Percentiles rank a stretch among this genome's conserved stretches.
Evolutionary conservation across 192 early-diverging fungal genomes (phyloP).

Genomic region (Linnemannia elongata): DNA sequence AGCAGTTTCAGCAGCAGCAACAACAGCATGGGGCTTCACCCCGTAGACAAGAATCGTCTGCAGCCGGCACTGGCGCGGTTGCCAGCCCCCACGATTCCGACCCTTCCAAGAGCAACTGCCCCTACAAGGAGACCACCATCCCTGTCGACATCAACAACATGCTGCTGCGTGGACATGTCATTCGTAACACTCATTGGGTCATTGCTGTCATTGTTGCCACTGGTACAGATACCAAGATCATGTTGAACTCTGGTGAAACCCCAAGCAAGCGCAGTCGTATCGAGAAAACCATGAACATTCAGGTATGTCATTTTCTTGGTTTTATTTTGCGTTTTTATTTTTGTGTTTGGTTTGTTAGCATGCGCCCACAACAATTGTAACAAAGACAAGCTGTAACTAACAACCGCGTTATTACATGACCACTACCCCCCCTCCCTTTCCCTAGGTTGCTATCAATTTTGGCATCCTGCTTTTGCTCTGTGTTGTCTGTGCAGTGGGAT

Average conservation of each 20-base stretch:
- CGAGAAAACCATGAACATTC: conserved; percentile 88
- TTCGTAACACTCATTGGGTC: conserved; percentile 93
- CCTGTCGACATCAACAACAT: conserved; percentile 88
- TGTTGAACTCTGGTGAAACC: conserved; percentile 90
- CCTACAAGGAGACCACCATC: conserved; percentile 52
- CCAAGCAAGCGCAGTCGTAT: conserved; percentile 91
- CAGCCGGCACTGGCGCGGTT: not conserved
- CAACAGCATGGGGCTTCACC: not conserved
- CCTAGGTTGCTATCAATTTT: conserved; percentile 60
- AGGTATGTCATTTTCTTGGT: conserved; percentile 58
- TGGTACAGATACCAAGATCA: conserved; percentile 92
- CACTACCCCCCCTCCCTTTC: not conserved
- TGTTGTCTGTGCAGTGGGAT: conserved; percentile 56
- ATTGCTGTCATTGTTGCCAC: conserved; percentile 88
- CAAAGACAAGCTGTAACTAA: not conserved
- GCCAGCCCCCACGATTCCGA: not conserved
- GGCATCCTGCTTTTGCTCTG: conserved; percentile 53
- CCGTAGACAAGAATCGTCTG: not conserved
- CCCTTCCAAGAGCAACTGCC: not conserved
- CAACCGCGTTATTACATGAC: not conserved
- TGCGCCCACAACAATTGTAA: not conserved
- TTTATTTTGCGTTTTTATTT: not conserved
- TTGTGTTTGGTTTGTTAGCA: not conserved
- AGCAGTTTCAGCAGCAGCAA: conserved; percentile 40
- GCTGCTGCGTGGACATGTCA: conserved; percentile 88